Percentiles rank a stretch among this genome's conserved stretches.
These are phyloP conservation scores for Suillus discolor DNA, from an alignment of 768 basidiomycete genomes.

Conservation along the genomic window DNA sequence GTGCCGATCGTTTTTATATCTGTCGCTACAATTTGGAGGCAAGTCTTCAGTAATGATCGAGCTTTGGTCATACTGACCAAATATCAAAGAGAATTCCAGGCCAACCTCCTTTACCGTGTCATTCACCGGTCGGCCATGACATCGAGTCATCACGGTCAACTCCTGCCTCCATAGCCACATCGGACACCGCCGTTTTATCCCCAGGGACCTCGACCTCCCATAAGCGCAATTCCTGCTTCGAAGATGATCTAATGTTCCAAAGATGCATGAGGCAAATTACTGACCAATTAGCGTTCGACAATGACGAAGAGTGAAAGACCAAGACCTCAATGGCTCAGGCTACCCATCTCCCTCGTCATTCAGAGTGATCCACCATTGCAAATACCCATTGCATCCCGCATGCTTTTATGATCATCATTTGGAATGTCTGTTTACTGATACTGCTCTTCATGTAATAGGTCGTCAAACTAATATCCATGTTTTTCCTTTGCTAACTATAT, in stretches of 20 bases:
- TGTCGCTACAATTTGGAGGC: constrained; percentile 33
- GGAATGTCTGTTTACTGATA: not conserved
- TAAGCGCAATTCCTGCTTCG: not conserved
- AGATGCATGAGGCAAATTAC: not conserved
- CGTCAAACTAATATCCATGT: not conserved
- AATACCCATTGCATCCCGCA: not conserved
- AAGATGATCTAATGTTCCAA: not conserved
- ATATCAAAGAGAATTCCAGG: constrained; percentile 27
- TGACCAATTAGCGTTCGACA: not conserved
- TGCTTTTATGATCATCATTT: not conserved
- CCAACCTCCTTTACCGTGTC: constrained; percentile 27
- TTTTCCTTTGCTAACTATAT: not conserved
- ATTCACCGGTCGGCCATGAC: not conserved
- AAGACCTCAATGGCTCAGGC: not conserved
- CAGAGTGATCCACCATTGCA: not conserved
- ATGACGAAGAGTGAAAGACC: not conserved
- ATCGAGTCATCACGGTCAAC: not conserved
- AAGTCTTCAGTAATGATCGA: not conserved
- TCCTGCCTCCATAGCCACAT: not conserved
- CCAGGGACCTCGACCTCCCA: not conserved
- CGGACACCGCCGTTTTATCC: not conserved
- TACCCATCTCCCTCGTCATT: not conserved
- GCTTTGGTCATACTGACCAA: not conserved
- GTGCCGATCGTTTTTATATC: constrained; percentile 10
- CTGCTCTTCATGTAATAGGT: not conserved